Conservation (phyloP, 2,329 filamentous ascomycete species). For the Aureobasidium sp. region DNA sequence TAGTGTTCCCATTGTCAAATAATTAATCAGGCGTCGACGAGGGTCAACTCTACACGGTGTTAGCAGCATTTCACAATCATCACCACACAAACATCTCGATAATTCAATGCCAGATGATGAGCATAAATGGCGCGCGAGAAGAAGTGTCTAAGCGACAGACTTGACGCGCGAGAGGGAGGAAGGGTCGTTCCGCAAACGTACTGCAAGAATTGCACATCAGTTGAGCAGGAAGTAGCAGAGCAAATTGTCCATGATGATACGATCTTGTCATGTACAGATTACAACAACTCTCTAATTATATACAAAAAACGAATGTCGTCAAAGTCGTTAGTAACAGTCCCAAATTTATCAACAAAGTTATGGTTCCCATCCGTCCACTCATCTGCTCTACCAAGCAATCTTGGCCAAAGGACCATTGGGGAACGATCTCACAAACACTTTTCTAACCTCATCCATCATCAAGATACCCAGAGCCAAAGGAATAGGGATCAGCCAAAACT, state of each 20-base stretch:
- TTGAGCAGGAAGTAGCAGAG: neutral
- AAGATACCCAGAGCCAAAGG: constrained; percentile 44
- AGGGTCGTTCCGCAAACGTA: neutral
- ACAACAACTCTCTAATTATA: neutral
- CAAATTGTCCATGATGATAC: neutral
- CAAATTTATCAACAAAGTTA: neutral
- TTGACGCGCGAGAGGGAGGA: too few species aligned
- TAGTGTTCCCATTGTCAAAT: neutral
- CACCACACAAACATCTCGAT: too few species aligned
- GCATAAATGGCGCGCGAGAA: too few species aligned
- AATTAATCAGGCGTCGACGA: neutral
- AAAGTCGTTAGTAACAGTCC: neutral
- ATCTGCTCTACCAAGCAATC: constrained; percentile 39
- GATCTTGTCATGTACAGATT: neutral
- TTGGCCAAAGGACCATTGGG: constrained; percentile 39
- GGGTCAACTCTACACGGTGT: too few species aligned
- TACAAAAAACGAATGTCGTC: neutral
- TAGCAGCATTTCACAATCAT: too few species aligned
- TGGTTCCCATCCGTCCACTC: too few species aligned
- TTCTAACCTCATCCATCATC: constrained; percentile 46
- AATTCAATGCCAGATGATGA: too few species aligned
- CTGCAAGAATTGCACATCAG: neutral
- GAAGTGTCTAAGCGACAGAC: too few species aligned
- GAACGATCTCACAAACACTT: constrained; percentile 40
- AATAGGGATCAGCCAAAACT: constrained; percentile 47